These are phyloP conservation scores for Peltaster fructicola DNA, from an alignment of 2,329 filamentous ascomycete genomes.

Conservation along the genomic window DNA sequence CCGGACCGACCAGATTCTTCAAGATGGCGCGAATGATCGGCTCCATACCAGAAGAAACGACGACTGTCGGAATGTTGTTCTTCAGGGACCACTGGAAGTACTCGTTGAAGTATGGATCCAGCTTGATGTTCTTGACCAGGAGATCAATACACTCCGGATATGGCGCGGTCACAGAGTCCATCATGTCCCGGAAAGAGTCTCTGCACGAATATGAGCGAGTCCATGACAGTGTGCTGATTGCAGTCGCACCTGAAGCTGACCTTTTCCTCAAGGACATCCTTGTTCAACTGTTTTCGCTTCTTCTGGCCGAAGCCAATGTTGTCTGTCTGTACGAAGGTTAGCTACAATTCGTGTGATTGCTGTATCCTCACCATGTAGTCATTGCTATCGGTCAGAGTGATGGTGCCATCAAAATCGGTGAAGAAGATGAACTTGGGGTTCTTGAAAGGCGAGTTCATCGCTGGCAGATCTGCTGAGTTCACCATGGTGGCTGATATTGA, in stretches of 20 bases:
- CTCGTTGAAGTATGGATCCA: constrained; percentile 74
- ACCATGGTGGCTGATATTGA: too few relatives aligned
- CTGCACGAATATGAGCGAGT: too few relatives aligned
- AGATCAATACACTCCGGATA: constrained; percentile 67
- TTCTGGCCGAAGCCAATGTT: constrained; percentile 68
- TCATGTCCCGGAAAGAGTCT: constrained; percentile 78
- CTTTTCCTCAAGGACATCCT: constrained; percentile 53
- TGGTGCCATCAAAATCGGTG: constrained; percentile 95
- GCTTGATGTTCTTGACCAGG: constrained; percentile 63
- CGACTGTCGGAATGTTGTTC: constrained; percentile 80
- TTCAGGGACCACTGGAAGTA: constrained; percentile 71
- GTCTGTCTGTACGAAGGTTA: constrained; percentile 54
- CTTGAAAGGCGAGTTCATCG: constrained; percentile 25
- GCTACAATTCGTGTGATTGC: neutral
- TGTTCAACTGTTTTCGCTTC: constrained; percentile 54
- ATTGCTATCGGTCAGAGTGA: constrained; percentile 60
- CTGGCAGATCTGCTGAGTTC: constrained; percentile 25
- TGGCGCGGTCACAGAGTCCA: constrained; percentile 66
- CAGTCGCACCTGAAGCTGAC: constrained; percentile 48
- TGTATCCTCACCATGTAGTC: constrained; percentile 38
- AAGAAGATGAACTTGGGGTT: constrained; percentile 93
- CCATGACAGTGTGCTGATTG: constrained; percentile 2
- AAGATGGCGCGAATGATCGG: constrained; percentile 78
- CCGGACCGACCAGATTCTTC: constrained; percentile 62
- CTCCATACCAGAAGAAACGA: constrained; percentile 82